phyloP scores from a whole-genome alignment of 306 rosid species.

The cucumber (Cucumis sativus) region Cucumber_9930_V3 NC_026657.2:36918501-36919000 shows the following conservation, averaged over 20 bases:
- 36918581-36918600: constrained; percentile 85
- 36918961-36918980: not conserved
- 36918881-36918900: not conserved
- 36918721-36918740: not conserved
- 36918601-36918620: constrained; percentile 79
- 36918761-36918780: not conserved
- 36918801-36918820: not conserved
- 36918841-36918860: not conserved
- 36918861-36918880: not conserved
- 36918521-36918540: not conserved
- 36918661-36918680: not conserved
- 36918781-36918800: not conserved
- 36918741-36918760: not conserved
- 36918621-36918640: constrained; percentile 83
- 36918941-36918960: not conserved
- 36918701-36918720: not conserved
- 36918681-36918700: not conserved
- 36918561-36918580: constrained; percentile 76
- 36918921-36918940: not conserved
- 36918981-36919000: too few relatives aligned
- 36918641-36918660: constrained; percentile 15
- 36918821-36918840: not conserved
- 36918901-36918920: not conserved
- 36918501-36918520: not conserved
- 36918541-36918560: constrained; percentile 73